phyloP scores from a whole-genome alignment of 2,329 filamentous ascomycete species.

The Malbranchea zuffiana region DNA sequence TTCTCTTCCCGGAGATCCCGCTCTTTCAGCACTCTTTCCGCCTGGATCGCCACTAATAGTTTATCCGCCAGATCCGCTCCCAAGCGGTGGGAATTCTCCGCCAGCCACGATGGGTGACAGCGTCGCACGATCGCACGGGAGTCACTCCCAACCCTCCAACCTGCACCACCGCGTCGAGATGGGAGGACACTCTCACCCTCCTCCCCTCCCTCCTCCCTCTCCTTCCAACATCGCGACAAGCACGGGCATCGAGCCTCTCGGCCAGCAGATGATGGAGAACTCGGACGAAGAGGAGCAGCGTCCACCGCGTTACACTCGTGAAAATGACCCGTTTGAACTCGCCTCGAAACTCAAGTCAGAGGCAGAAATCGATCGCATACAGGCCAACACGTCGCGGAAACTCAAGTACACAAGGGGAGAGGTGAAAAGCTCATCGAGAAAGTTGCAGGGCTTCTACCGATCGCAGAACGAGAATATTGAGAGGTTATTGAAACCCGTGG shows the following conservation, averaged over 20 bases:
- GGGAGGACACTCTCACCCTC: constrained; percentile 1
- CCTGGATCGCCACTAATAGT: too few relatives aligned
- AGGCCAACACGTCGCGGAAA: constrained; percentile 70
- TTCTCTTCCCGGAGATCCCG: too few relatives aligned
- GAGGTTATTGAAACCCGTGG: constrained; percentile 79
- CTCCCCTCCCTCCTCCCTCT: constrained; percentile 8
- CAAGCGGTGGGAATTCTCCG: too few relatives aligned
- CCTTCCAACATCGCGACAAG: constrained; percentile 24
- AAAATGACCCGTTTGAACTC: constrained; percentile 73
- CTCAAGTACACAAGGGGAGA: constrained; percentile 39
- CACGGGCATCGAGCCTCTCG: constrained; percentile 31
- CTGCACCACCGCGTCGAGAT: too few relatives aligned
- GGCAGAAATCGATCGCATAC: constrained; percentile 60
- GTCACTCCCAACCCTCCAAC: too few relatives aligned
- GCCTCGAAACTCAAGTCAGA: constrained; percentile 65
- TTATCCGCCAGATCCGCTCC: too few relatives aligned
- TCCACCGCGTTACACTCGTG: constrained; percentile 47
- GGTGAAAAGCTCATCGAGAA: constrained; percentile 30
- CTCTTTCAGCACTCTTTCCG: too few relatives aligned
- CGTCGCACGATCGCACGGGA: too few relatives aligned
- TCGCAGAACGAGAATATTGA: constrained; percentile 89
- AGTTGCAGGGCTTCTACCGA: constrained; percentile 73
- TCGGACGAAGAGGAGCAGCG: constrained; percentile 37
- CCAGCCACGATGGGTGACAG: too few relatives aligned
- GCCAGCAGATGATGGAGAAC: constrained; percentile 8